Base-by-base conservation (phyloP, 2,329 filamentous ascomycete genomes). In the Penicillium sp. region DNA sequence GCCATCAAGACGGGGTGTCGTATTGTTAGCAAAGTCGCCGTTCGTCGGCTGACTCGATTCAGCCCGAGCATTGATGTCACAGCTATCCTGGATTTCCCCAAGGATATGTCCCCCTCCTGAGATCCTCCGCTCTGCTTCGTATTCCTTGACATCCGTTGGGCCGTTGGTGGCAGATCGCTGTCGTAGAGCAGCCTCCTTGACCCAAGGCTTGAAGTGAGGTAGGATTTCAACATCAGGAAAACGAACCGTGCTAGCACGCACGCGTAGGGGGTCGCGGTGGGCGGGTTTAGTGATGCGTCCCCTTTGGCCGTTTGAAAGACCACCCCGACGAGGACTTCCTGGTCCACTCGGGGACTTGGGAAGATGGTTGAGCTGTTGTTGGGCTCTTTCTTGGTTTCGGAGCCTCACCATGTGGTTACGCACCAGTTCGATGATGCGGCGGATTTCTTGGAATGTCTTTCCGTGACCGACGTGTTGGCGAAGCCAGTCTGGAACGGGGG, bases 191-290 rank as follows among this genome's bases (percentile, higher is more conserved):
- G 46, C 56, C 12, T 55, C 35, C n/a, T 58, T 10, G 29, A 63
- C 58, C 57, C 58, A 60, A 21, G 41, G 48, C 50, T 57, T 40
- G 53, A 74, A 72, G 6, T 59, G 65, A 1, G 73, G 73, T 41
- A 76, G 56, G 39, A 75, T 73, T 57, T 75, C 73, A 39, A 76
- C 68, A 60, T 76, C 73, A 0, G 73, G 73, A 48, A 76, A 76
- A 21, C 59, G 59, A 8, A 58, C 58, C 2, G 34, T 44, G 32
- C 58, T 64, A 3, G 39, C 4, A 4, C 46, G 56, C 12, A 46
- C 18, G 8, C 47, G 52, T 4, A 34, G 9, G 9, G 18, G 18
- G 6, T 42, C 21, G 2, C 21, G 39, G 7, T 12, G 15, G 9
- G 15, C 21, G 1, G 15, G 4, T 13, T 27, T 44, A 6, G 16